phyloP scores from a whole-genome alignment of 495 filamentous ascomycete species.

The Amniculicola lignicola region DNA sequence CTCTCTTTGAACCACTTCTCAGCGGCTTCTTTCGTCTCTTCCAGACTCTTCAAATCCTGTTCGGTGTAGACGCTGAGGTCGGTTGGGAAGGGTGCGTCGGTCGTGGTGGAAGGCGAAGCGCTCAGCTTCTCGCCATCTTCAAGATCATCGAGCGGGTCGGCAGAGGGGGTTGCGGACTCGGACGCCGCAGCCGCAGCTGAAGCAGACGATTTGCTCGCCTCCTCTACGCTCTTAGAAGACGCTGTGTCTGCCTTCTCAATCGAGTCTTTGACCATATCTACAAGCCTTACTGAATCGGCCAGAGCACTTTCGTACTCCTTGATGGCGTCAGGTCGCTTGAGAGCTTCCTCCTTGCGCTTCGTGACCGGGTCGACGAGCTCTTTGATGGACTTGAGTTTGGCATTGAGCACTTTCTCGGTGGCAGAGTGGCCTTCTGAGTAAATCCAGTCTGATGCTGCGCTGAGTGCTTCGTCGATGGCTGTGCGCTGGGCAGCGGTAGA shows the following conservation, averaged over 20 bases:
- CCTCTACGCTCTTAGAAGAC: constrained; percentile 45
- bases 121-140: constrained; percentile 42
- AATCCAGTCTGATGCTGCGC: constrained; percentile 79
- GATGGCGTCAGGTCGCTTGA: constrained; percentile 62
- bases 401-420: constrained; percentile 63
- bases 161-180: constrained; percentile 17
- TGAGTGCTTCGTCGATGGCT: constrained; percentile 60
- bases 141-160: constrained; percentile 58
- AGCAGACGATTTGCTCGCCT: constrained; percentile 44
- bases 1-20: constrained; percentile 67
- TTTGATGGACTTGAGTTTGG: constrained; percentile 69
- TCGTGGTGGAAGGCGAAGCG: constrained; percentile 39
- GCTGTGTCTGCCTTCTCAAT: constrained; percentile 48
- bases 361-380: constrained; percentile 67
- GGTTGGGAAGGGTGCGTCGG: constrained; percentile 41
- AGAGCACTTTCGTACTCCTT: constrained; percentile 61
- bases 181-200: constrained; percentile 46
- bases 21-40: constrained; percentile 48
- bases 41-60: constrained; percentile 60
- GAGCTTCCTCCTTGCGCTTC: constrained; percentile 64
- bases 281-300: constrained; percentile 54
- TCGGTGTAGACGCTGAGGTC: constrained; percentile 55
- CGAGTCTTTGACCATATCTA: constrained; percentile 50
- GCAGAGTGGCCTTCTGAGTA: constrained; percentile 81
- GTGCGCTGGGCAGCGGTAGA: constrained; percentile 63